Percentiles rank a stretch among this genome's conserved stretches.
Conservation (phyloP, 352 stramenopile species). For the Globisporangium carolinianum region DNA sequence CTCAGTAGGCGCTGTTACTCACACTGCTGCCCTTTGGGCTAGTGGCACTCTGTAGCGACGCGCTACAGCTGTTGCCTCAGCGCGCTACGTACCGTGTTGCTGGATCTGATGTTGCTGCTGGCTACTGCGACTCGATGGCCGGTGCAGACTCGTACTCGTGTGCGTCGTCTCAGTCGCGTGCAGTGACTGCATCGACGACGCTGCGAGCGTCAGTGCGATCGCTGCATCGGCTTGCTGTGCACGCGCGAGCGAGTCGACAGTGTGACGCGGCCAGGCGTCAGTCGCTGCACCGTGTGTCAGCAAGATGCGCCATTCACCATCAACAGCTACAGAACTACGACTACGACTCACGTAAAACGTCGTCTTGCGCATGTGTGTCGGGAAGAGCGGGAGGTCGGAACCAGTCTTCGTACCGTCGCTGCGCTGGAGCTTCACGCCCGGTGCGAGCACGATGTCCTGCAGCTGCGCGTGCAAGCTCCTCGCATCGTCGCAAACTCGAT, state of each 20-base stretch:
- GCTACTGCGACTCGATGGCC: not conserved
- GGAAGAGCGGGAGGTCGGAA: conserved; percentile 19
- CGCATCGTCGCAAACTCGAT: not conserved
- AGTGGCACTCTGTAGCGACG: too few species aligned
- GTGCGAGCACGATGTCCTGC: conserved; percentile 15
- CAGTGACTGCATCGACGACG: conserved; percentile 9
- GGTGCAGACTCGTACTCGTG: conserved; percentile 4
- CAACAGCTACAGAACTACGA: not conserved
- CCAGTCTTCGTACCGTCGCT: conserved; percentile 15
- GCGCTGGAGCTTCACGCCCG: conserved; percentile 23
- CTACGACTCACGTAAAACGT: conserved; percentile 22
- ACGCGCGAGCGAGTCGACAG: not conserved
- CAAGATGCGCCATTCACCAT: too few species aligned
- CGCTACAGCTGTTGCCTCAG: not conserved
- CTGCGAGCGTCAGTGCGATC: not conserved
- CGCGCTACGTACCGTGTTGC: not conserved
- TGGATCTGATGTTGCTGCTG: not conserved
- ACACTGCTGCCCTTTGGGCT: not conserved
- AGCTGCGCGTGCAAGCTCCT: conserved; percentile 5
- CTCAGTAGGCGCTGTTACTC: too few species aligned
- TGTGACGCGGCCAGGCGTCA: not conserved
- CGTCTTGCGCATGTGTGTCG: conserved; percentile 21
- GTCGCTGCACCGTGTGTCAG: not conserved
- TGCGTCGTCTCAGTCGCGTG: conserved; percentile 1
- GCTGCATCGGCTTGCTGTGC: conserved; percentile 9